Conservation (phyloP, 306 rosid genomes). For the Sesbania bispinosa region DNA sequence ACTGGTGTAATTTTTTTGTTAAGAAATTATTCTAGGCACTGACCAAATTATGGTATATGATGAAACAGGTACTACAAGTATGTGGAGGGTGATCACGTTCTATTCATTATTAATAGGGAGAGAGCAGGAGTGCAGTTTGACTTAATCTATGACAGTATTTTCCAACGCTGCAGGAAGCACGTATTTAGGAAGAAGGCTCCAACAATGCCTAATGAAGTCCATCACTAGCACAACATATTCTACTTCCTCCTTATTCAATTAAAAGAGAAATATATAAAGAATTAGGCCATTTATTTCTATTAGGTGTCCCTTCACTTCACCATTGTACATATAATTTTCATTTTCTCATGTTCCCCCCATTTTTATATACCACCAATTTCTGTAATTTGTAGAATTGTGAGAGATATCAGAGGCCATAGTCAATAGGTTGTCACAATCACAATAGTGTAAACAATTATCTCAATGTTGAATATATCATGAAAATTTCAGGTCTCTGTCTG, state of each 20-base stretch:
- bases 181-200: slow-evolving; percentile 68
- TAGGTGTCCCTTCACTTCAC: slow-evolving; percentile 5
- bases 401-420: slow-evolving; percentile 31
- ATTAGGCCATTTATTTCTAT: slow-evolving; percentile 19
- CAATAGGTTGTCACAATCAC: slow-evolving; percentile 23
- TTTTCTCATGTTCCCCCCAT: neutral
- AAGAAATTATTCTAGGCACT: neutral
- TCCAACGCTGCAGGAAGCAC: slow-evolving; percentile 93
- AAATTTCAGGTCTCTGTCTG: neutral
- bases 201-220: slow-evolving; percentile 64
- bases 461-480: neutral
- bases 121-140: slow-evolving; percentile 98
- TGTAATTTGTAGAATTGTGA: slow-evolving; percentile 31
- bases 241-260: neutral
- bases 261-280: slow-evolving; percentile 4
- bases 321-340: slow-evolving; percentile 33
- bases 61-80: slow-evolving; percentile 80
- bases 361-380: neutral
- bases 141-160: slow-evolving; percentile 79
- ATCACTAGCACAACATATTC: slow-evolving; percentile 38
- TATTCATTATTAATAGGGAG: slow-evolving; percentile 78
- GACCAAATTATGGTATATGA: slow-evolving; percentile 7
- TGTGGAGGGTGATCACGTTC: slow-evolving; percentile 89
- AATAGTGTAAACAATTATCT: neutral
- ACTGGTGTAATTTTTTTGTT: neutral